Percentiles rank a stretch among this genome's conserved stretches.
phyloP scores from a whole-genome alignment of 495 filamentous ascomycete genomes.

The Neurospora sp. region DNA sequence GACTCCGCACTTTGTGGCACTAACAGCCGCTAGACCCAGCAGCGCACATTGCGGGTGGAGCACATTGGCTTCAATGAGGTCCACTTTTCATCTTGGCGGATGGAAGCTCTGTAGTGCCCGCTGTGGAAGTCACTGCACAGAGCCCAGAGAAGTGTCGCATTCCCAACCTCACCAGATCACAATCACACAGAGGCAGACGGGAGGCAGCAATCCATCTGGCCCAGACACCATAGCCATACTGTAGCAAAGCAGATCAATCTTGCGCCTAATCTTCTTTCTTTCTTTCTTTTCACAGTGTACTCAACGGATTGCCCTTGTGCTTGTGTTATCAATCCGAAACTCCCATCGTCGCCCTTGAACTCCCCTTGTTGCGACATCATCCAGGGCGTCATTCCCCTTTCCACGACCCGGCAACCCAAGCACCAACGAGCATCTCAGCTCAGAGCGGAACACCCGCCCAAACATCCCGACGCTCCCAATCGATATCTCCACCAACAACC shows the following conservation, averaged over 20 bases:
- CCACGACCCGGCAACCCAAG: background rate
- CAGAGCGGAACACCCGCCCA: background rate
- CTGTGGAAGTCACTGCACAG: background rate
- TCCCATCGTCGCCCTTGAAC: background rate
- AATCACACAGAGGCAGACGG: background rate
- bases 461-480: background rate
- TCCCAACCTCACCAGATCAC: slow-evolving; percentile 14
- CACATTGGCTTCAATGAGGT: background rate
- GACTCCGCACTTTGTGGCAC: background rate
- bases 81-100: slow-evolving; percentile 5
- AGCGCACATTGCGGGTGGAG: background rate
- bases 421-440: background rate
- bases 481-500: background rate
- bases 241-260: background rate
- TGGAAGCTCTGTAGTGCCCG: slow-evolving; percentile 5
- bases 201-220: background rate
- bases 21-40: background rate
- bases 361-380: background rate
- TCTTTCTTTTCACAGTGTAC: background rate
- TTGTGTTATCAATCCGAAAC: background rate
- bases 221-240: background rate
- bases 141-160: slow-evolving; percentile 10
- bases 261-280: background rate
- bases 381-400: background rate
- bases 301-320: background rate